Evolutionary conservation across 768 basidiomycete species (phyloP), one percentile per base, ranked within the genome.

Genomic region (Pisolithus microcarpus): DNA sequence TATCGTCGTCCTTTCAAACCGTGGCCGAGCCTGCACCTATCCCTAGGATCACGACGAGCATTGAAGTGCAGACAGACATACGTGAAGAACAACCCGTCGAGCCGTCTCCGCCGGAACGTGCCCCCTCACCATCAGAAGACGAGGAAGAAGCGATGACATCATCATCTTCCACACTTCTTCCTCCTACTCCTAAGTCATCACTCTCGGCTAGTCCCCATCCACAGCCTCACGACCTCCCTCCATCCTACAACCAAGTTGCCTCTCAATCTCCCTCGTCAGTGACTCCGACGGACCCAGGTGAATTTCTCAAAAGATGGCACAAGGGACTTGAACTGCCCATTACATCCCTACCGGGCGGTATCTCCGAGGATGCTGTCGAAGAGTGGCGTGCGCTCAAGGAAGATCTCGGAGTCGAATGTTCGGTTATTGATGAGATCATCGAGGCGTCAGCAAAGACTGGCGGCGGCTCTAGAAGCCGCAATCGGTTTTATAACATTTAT

Each of bases 401-500:
- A 24, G 87, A 91, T 62, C 74, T 91, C 8, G 89, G 89, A 10
- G 74, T 89, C 40, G 83, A 83, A 24, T 91, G 89, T 58, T 57
- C 71, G 28, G 85, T 87, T 43, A 85, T 91, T 58, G 88, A 91
- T 64, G 80, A 83, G 65, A 71, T 91, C 50, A 78, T 71, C 39
- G 69, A 69, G 52, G 72, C 76, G 4, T 63, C 65, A 19, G 48
- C 59, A 15, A 67, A 62, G 55, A 64, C 65, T 16, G 66, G 68
- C 19, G 62, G 61, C 1, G 51, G 61, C 48, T 66, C 63, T 34
- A 53, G 64, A 52, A 70, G 75, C 11, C 69, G 72, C 43, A 75
- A 73, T 45, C 75, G 82, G 46, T 89, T 91, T 64, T 91, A 87
- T 71, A 91, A 89, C 66, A 87, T 91, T 61, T 89, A 91, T 66